phyloP scores from a whole-genome alignment of 202 grass and related monocot species.

The Tripidium arundinaceum region DNA sequence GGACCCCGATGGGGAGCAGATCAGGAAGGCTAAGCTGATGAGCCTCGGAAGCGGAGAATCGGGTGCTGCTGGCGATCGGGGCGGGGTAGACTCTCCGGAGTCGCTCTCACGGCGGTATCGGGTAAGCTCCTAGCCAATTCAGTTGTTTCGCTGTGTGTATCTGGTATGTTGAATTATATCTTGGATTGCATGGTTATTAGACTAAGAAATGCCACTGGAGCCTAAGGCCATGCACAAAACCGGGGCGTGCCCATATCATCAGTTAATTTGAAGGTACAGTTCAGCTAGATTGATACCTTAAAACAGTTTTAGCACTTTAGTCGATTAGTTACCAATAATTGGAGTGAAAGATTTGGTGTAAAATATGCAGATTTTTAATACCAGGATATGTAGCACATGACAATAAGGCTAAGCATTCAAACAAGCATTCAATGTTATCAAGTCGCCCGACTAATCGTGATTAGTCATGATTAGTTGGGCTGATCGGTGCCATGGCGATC shows the following conservation, averaged over 20 bases:
- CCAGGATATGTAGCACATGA: neutral
- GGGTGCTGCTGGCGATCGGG: slow-evolving; percentile 17
- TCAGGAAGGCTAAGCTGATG: too few species aligned
- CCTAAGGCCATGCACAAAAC: neutral
- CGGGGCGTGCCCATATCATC: neutral
- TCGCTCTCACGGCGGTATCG: slow-evolving; percentile 70
- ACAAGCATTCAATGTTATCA: neutral
- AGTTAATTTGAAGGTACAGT: slow-evolving; percentile 5
- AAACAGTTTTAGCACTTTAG: neutral
- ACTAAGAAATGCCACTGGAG: neutral
- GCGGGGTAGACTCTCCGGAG: slow-evolving; percentile 43
- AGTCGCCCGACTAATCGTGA: too few species aligned
- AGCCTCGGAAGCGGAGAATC: slow-evolving; percentile 59
- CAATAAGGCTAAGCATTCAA: neutral
- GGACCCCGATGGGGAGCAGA: slow-evolving; percentile 73
- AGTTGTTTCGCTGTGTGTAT: slow-evolving; percentile 7
- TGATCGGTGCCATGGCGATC: too few species aligned
- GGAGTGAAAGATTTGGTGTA: neutral
- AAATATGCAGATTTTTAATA: neutral
- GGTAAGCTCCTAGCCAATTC: slow-evolving; percentile 38
- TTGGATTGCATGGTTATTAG: neutral
- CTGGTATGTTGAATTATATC: neutral
- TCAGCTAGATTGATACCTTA: slow-evolving; percentile 2
- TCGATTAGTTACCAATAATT: neutral
- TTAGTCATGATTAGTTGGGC: too few species aligned